Evolutionary conservation across 2,329 filamentous ascomycete genomes (phyloP).

Genomic region (Penicillium janthinellum): DNA sequence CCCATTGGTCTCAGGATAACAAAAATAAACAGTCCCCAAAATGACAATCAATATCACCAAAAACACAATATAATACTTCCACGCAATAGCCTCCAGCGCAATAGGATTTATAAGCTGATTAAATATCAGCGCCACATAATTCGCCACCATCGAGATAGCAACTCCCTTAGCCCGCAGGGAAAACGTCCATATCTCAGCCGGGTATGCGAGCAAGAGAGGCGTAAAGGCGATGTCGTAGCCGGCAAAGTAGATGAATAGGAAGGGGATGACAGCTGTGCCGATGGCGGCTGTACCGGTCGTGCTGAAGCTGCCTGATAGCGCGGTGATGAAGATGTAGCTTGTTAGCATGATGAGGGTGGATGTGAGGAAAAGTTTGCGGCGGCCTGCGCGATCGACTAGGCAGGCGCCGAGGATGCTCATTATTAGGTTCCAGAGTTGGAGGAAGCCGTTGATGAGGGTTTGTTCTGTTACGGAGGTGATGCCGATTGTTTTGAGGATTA

Average conservation of each 20-base stretch:
- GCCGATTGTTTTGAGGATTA: constrained; percentile 15
- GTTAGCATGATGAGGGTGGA: constrained; percentile 20
- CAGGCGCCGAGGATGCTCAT: constrained; percentile 15
- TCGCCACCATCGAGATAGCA: constrained; percentile 21
- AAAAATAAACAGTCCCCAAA: constrained; percentile 44
- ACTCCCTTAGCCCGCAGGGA: constrained; percentile 28
- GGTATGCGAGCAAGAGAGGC: constrained; percentile 25
- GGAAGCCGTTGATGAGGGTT: constrained; percentile 17
- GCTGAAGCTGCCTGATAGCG: constrained; percentile 27
- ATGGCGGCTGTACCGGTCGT: constrained; percentile 11
- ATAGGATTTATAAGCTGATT: constrained; percentile 27
- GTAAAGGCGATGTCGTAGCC: constrained; percentile 31
- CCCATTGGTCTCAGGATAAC: constrained; percentile 56
- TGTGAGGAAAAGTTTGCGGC: constrained; percentile 13
- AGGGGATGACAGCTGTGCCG: constrained; percentile 32
- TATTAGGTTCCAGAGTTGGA: constrained; percentile 22
- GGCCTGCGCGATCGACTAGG: constrained; percentile 16
- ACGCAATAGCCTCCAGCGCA: constrained; percentile 22
- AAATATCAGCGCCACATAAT: constrained; percentile 10
- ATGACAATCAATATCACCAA: constrained; percentile 35
- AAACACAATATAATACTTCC: constrained; percentile 29
- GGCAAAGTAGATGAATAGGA: constrained; percentile 33
- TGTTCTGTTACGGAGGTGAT: constrained; percentile 16
- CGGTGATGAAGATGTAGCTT: constrained; percentile 26
- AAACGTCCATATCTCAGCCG: constrained; percentile 30